Evolutionary conservation across 345 rosid species (phyloP).

Genomic region (Camelina laxa): DNA sequence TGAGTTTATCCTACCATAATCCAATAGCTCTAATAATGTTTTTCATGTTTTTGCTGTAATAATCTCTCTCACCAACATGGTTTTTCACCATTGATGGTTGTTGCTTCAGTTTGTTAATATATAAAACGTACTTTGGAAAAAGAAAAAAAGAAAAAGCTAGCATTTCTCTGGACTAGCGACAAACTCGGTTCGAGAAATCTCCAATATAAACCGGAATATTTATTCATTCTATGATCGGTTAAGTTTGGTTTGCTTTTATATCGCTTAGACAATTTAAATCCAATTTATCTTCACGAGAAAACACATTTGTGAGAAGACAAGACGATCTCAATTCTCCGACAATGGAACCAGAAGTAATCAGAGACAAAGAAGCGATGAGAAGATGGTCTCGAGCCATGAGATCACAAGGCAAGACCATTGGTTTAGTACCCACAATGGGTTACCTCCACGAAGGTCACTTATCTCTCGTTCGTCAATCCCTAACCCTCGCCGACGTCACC

Average conservation of each 20-base stretch:
- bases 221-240: neutral
- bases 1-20: too few species aligned
- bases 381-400: slow-evolving; percentile 73
- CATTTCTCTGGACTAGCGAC: neutral
- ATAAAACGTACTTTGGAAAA: too few species aligned
- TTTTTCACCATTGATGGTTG: too few species aligned
- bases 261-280: neutral
- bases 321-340: neutral
- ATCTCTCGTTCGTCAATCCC: slow-evolving; percentile 71
- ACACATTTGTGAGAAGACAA: neutral
- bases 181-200: neutral
- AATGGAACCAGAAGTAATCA: slow-evolving; percentile 54
- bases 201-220: neutral
- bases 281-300: neutral
- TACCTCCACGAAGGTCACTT: slow-evolving; percentile 88
- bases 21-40: too few species aligned
- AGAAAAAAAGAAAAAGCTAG: too few species aligned
- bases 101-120: too few species aligned
- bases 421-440: slow-evolving; percentile 89
- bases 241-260: neutral
- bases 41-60: too few species aligned
- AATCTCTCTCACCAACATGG: too few species aligned
- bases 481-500: slow-evolving; percentile 49
- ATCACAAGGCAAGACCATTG: slow-evolving; percentile 68
- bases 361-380: slow-evolving; percentile 71